Base-by-base conservation (phyloP, 2,329 filamentous ascomycete genomes). In the Fusarium tjaetaba region DNA sequence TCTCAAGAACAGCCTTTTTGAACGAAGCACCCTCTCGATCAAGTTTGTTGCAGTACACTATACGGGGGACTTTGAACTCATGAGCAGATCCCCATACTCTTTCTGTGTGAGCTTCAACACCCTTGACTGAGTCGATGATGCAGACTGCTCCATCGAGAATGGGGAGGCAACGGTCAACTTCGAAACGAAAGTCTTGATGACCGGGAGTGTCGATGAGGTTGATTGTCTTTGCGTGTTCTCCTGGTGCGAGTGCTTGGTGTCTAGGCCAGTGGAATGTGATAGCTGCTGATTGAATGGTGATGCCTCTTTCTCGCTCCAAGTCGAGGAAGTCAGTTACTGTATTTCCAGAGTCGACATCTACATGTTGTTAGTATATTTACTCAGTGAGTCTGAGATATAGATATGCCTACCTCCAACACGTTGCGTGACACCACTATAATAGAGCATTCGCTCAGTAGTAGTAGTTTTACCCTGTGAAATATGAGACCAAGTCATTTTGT, bases 391-490 rank as follows among this genome's bases (percentile, higher is more conserved):
- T 39, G 7, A 51, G 28, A 13, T 46, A 45, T 61, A 43, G 18
- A 11, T 49, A 49, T 63, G 42, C 34, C 81, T 79, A 89, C 88
- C 88, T 84, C 96, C 96, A 79, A 98, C 91, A 81, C 95, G 88
- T 74, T 94, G 88, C 15, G 95, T 97, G 71, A 95, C 91, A 55
- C 96, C 96, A 81, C 94, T 97, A 79, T 98, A 97, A 80, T 95
- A 98, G 79, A 99, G 92, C 96, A 98, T 98, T 66, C 96, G 95
- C 90, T 99, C 96, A 7, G 96, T 98, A 0, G 96, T 99, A 0
- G 96, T 98, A 3, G 96, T 99, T 86, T 99, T 99, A 14, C 96
- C 96, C 88, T 90, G 60, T 52, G 10, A 5, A 28, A 15, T 45
- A 16, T 41, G 55, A 79, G 18, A 75, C 59, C 28, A 10, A 9